Evolutionary conservation across 768 basidiomycete species (phyloP), one percentile per base, ranked within the genome.

Genomic region (Hericium alpestre): DNA sequence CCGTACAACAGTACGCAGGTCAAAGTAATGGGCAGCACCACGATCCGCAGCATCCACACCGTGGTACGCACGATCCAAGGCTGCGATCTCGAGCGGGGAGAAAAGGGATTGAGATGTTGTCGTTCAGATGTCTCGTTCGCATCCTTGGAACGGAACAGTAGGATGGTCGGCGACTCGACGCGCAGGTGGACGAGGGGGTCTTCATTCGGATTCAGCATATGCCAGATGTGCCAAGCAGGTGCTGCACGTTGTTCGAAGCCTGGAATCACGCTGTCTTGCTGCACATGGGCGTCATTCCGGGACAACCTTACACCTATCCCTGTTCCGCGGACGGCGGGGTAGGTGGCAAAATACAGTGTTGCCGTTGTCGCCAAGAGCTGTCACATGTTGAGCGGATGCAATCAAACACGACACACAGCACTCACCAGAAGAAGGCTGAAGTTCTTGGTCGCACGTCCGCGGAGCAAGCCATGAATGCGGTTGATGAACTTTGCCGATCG

Each of bases 361-460:
- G 75, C 83, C 0, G 88, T 87, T 54, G 87, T 84, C 5, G 87
- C 84, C 11, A 92, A 75, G 53, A 93, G 82, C 90, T 92, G 57
- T 4, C 20, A n/a, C n/a, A 15, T 51, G 15, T 22, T 62, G 38
- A 62, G 52, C 5, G 15, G 13, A 22, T 20, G n/a, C 18, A 16
- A 40, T 7, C 22, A 54, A 6, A 3, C 25, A 15, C 16, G 1
- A 22, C 37, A 25, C 25, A 3, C 1, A 32, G 32, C 12, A 64
- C 80, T 64, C 64, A 89, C 90, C 70, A 92, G 75, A 16, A 92
- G 68, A n/a, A 93, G 72, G 65, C 87, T 91, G 55, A 90, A 79
- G 63, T 92, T 87, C 64, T 86, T 88, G 32, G 78, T 75, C 18
- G 87, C 86, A 54, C 87, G 82, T 15, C 84, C 82, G 56, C 76